phyloP scores from a whole-genome alignment of 83 land plant species.

The Larix sibirica region DNA sequence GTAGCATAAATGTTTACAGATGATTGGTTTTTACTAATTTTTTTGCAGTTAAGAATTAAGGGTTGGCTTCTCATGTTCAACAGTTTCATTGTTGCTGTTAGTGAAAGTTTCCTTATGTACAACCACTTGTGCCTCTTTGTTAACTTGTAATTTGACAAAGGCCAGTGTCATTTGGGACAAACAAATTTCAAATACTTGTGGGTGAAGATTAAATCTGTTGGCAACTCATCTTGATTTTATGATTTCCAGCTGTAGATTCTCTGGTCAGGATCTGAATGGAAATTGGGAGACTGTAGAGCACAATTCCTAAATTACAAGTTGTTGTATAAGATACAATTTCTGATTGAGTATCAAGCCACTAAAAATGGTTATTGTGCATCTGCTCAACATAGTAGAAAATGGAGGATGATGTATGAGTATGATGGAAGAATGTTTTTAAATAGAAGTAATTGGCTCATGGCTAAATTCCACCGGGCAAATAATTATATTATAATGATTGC shows the following conservation, averaged over 20 bases:
- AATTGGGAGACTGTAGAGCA: neutral
- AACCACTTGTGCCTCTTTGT: neutral
- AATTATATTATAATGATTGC: too few species aligned
- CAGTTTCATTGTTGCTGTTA: neutral
- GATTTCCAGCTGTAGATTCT: neutral
- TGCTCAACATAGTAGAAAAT: neutral
- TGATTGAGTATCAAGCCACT: neutral
- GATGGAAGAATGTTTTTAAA: too few species aligned
- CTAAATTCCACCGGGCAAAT: too few species aligned
- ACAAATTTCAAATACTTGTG: neutral
- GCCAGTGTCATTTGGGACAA: neutral
- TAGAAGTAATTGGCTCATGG: too few species aligned
- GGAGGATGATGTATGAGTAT: too few species aligned
- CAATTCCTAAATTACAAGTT: neutral
- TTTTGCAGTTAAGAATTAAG: neutral
- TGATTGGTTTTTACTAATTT: neutral
- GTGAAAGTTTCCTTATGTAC: neutral
- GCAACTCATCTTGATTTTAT: too few species aligned
- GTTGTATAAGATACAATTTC: neutral
- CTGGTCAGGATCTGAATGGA: neutral
- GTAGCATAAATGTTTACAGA: neutral
- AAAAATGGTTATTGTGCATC: neutral
- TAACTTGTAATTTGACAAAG: neutral
- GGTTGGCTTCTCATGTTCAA: neutral
- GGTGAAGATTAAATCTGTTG: neutral